phyloP scores from a whole-genome alignment of 306 rosid genomes.

The Acacia melanoxylon region DNA sequence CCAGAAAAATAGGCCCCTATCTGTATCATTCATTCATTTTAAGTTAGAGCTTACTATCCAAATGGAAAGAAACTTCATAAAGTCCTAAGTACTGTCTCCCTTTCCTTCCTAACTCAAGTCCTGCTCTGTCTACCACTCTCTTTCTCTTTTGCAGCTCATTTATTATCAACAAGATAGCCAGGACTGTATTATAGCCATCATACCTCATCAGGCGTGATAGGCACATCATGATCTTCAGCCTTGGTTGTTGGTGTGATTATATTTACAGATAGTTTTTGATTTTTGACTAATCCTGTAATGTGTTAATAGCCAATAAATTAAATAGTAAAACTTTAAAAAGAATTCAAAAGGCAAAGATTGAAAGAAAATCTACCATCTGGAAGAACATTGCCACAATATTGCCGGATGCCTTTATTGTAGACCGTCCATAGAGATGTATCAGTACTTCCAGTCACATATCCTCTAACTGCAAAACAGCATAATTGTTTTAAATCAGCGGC shows the following conservation, averaged over 20 bases:
- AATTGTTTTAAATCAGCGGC: conserved; percentile 21
- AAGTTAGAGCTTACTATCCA: neutral
- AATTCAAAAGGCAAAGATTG: neutral
- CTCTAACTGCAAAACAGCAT: conserved; percentile 65
- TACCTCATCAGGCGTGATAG: conserved; percentile 91
- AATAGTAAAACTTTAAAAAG: neutral
- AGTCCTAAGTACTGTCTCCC: neutral
- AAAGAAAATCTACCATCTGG: conserved; percentile 62
- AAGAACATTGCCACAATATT: conserved; percentile 84
- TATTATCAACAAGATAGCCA: conserved; percentile 1
- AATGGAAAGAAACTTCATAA: neutral
- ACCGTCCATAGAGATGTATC: conserved; percentile 97
- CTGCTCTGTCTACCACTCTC: conserved; percentile 8
- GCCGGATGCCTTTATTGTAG: conserved; percentile 73
- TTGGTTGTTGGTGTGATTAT: conserved; percentile 96
- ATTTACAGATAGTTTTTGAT: conserved; percentile 71
- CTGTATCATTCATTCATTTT: conserved; percentile 7
- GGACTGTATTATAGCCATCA: conserved; percentile 20
- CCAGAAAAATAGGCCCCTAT: neutral
- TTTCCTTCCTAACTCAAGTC: neutral
- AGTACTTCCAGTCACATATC: conserved; percentile 96
- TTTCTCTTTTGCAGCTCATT: neutral
- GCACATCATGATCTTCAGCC: conserved; percentile 91
- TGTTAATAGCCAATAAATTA: conserved; percentile 29
- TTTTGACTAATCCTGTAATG: conserved; percentile 74